Conservation (phyloP, 2,329 filamentous ascomycete genomes). For the Thielaviopsis musarum region DNA sequence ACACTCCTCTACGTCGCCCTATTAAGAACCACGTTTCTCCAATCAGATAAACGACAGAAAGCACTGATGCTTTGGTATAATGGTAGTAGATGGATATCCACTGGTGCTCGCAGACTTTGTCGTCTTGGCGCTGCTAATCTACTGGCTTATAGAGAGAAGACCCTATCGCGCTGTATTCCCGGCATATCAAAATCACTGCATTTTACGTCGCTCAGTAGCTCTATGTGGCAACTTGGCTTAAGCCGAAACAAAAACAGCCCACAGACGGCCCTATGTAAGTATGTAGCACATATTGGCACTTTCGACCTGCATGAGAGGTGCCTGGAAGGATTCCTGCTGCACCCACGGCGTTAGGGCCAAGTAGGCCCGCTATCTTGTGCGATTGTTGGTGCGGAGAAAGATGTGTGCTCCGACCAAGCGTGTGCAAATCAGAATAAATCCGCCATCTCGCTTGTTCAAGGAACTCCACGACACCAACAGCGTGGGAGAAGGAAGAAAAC, state of each 20-base stretch:
- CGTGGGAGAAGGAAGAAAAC: too few relatives aligned
- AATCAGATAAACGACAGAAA: too few relatives aligned
- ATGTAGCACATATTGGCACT: background rate
- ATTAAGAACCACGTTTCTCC: too few relatives aligned
- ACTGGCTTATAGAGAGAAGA: background rate
- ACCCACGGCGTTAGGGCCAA: background rate
- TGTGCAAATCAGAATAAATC: too few relatives aligned
- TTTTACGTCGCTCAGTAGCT: background rate
- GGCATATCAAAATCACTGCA: background rate
- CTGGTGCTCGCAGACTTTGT: too few relatives aligned
- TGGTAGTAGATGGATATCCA: too few relatives aligned
- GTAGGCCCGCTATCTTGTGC: background rate
- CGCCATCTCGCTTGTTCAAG: too few relatives aligned
- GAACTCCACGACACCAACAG: too few relatives aligned
- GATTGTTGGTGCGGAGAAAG: background rate
- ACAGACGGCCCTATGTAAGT: background rate
- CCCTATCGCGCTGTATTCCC: background rate
- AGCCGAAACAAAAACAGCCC: background rate
- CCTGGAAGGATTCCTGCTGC: background rate
- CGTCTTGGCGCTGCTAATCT: too few relatives aligned
- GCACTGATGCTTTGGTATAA: too few relatives aligned
- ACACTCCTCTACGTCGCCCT: background rate
- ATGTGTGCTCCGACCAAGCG: background rate
- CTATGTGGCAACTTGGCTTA: background rate
- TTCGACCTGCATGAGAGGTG: background rate